Evolutionary conservation across 164 flowering plant species (phyloP).

Genomic region (Stephania japonica): DNA sequence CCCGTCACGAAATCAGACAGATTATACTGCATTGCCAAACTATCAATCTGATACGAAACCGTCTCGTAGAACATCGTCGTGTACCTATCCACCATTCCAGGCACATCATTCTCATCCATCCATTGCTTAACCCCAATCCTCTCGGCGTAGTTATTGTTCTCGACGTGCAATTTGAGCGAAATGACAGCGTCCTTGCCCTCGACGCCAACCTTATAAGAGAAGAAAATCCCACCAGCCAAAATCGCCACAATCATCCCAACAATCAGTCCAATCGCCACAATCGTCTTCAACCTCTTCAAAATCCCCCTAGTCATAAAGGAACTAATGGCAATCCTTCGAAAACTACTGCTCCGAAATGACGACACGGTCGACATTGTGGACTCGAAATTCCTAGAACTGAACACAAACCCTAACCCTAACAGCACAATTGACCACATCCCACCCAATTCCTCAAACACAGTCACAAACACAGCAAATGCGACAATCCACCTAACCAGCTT

Average conservation of each 20-base stretch:
- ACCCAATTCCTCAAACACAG: slow-evolving; percentile 64
- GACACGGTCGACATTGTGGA: slow-evolving; percentile 62
- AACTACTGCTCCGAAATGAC: slow-evolving; percentile 47
- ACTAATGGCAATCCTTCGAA: slow-evolving; percentile 40
- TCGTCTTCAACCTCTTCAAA: slow-evolving; percentile 61
- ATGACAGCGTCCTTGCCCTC: slow-evolving; percentile 90
- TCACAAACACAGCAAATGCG: slow-evolving; percentile 67
- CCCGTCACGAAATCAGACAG: slow-evolving; percentile 79
- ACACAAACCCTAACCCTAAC: slow-evolving; percentile 51
- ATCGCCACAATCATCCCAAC: slow-evolving; percentile 65
- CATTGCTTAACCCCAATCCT: slow-evolving; percentile 75
- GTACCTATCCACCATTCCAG: slow-evolving; percentile 74
- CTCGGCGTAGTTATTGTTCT: slow-evolving; percentile 81
- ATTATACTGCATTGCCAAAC: slow-evolving; percentile 75
- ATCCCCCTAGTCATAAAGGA: slow-evolving; percentile 62
- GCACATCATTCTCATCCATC: slow-evolving; percentile 93
- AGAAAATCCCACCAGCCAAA: slow-evolving; percentile 58
- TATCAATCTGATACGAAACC: slow-evolving; percentile 71
- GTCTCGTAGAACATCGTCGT: slow-evolving; percentile 60
- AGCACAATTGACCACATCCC: slow-evolving; percentile 41
- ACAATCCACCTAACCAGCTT: slow-evolving; percentile 65
- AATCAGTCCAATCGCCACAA: slow-evolving; percentile 83
- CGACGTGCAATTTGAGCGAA: slow-evolving; percentile 69
- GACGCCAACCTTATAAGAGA: slow-evolving; percentile 86
- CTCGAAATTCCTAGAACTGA: slow-evolving; percentile 40